Evolutionary conservation across 164 flowering plant species (phyloP).

Genomic region (Macadamia integrifolia): DNA sequence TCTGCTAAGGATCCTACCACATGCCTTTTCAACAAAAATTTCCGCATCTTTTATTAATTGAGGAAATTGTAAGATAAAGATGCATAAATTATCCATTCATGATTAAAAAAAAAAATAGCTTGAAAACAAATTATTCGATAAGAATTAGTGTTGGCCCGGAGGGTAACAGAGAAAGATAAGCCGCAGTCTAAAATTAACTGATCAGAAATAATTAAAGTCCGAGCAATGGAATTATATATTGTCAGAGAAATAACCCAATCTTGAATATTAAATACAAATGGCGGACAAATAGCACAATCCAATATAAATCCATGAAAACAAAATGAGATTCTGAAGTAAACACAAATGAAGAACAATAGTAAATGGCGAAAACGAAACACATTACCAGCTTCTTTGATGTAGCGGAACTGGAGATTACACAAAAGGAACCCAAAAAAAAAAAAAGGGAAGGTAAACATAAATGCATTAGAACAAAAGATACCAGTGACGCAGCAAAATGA

Average conservation of each 20-base stretch:
- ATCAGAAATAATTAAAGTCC: background rate
- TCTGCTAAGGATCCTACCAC: constrained; percentile 38
- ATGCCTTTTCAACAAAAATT: constrained; percentile 27
- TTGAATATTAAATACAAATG: too few species aligned
- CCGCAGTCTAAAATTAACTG: background rate
- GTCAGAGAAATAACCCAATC: background rate
- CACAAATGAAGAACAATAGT: background rate
- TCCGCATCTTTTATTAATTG: background rate
- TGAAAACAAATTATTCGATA: too few species aligned
- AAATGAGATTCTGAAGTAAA: background rate
- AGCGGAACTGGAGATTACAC: constrained; percentile 24
- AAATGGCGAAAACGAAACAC: background rate
- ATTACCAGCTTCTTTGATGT: constrained; percentile 46
- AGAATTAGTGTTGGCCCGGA: background rate
- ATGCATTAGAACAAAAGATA: background rate
- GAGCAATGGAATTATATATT: background rate
- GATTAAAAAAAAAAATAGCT: background rate
- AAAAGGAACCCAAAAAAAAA: background rate
- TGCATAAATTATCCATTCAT: background rate
- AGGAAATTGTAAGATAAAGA: background rate
- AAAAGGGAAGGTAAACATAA: background rate
- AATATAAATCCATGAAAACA: background rate
- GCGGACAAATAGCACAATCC: too few species aligned
- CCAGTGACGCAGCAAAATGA: background rate
- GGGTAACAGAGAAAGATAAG: background rate